Evolutionary conservation across 352 stramenopile genomes (phyloP), one percentile per base, ranked within the genome.

Genomic region (Phytophthora capsici): DNA sequence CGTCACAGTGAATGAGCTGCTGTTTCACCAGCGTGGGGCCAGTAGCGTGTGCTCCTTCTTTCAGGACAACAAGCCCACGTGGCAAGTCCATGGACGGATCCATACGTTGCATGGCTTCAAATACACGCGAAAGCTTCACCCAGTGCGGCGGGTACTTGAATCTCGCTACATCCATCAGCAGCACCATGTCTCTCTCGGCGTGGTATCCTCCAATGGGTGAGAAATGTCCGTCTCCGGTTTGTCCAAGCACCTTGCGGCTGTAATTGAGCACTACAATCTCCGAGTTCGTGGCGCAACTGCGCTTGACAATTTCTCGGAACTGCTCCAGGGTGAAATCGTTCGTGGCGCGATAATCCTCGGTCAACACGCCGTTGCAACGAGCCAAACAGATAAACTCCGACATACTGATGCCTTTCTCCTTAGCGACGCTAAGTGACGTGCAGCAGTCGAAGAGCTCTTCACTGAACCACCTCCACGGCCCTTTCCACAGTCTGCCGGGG

Each of bases 191-290:
- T 13, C 81, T 82, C 65, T 75, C 81, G 43, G 73, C 75, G 69
- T 98, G 82, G 74, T 99, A 99, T 3, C 94, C 97, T 43, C 89
- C 97, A 55, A 99, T 93, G 10, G 97, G 97, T 28, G 90, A 98
- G 70, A 99, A 99, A 73, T 99, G 97, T 16, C 97, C 97, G 56
- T 89, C 87, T n/a, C 97, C 97, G 0, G 96, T 99, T 74, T 99
- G 97, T 14, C 80, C 75, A 3, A 99, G 76, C 49, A 85, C 82
- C 69, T 97, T 88, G 50, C 96, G 86, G 14, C 78, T 89, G 78
- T 98, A 99, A 22, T 96, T 98, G 19, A 97, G 78, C 34, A 98
- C 94, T 17, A 99, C 73, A 41, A 98, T 90, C 79, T 86, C 80
- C 38, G 56, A 91, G 58, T 44, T 94, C 58, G 71, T 86, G 38